Conservation (phyloP, 257 asterid species). For the Petunia axillaris region DNA sequence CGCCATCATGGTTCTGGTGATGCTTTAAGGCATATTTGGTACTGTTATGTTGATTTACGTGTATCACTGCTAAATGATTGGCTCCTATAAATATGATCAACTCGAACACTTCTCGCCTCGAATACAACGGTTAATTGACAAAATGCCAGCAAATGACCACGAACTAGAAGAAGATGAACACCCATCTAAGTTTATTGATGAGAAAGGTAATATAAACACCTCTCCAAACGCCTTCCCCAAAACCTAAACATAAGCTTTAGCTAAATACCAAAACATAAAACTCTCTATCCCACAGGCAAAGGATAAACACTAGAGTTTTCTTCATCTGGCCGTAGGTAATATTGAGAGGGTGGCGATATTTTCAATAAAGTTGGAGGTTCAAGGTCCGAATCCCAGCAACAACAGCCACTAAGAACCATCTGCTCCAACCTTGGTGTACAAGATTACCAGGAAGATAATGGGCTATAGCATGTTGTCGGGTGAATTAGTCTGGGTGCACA, state of each 20-base stretch:
- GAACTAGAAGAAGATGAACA: background rate
- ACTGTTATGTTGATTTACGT: background rate
- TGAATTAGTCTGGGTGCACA: background rate
- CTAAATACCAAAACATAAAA: background rate
- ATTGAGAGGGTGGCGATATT: background rate
- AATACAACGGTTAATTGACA: background rate
- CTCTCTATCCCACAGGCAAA: background rate
- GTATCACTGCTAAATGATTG: conserved; percentile 8
- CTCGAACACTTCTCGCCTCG: background rate
- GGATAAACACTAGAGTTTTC: background rate
- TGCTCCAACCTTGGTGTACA: background rate
- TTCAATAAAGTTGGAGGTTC: background rate
- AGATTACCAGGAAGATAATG: background rate
- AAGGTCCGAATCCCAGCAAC: background rate
- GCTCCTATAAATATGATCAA: background rate
- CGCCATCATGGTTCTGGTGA: background rate
- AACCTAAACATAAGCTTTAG: too few relatives aligned
- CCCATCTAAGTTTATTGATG: background rate
- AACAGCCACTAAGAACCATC: background rate
- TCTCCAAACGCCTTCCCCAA: too few relatives aligned
- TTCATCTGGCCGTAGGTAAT: background rate
- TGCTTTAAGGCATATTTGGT: background rate
- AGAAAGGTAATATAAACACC: too few relatives aligned
- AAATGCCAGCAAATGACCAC: background rate
- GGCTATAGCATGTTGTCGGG: background rate